Evolutionary conservation across 805 yeast genomes (phyloP).

Genomic region (Ogataea haglerorum): DNA sequence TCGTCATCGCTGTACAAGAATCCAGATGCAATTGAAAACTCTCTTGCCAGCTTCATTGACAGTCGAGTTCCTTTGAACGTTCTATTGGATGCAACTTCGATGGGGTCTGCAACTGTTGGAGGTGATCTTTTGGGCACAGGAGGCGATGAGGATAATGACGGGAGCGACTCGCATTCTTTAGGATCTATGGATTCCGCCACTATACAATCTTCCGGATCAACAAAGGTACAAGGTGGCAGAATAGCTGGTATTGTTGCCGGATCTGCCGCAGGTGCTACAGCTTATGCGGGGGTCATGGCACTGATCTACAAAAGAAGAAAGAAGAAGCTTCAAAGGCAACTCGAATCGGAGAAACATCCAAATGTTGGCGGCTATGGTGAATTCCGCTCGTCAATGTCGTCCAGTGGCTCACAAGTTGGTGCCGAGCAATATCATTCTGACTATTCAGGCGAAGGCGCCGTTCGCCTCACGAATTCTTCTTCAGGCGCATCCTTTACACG

Average conservation of each 20-base stretch:
- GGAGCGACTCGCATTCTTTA: slow-evolving; percentile 9
- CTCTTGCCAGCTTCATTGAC: slow-evolving; percentile 72
- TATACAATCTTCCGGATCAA: slow-evolving; percentile 1
- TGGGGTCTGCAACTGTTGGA: slow-evolving; percentile 11
- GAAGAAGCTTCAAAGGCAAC: slow-evolving; percentile 15
- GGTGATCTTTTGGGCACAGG: slow-evolving; percentile 12
- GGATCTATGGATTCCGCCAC: slow-evolving; percentile 28
- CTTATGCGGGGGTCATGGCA: slow-evolving; percentile 60
- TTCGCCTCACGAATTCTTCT: slow-evolving; percentile 13
- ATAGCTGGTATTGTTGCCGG: slow-evolving; percentile 83
- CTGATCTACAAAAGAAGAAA: slow-evolving; percentile 46
- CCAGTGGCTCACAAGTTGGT: neutral
- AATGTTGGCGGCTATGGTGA: slow-evolving; percentile 2
- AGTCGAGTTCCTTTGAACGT: slow-evolving; percentile 58
- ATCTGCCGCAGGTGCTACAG: slow-evolving; percentile 70
- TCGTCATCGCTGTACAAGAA: slow-evolving; percentile 61
- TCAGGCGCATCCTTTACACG: slow-evolving; percentile 16
- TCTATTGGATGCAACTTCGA: slow-evolving; percentile 25
- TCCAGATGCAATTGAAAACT: slow-evolving; percentile 49
- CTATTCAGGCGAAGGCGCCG: slow-evolving; percentile 9
- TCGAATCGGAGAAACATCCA: slow-evolving; percentile 9
- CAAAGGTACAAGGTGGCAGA: slow-evolving; percentile 28
- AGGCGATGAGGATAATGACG: slow-evolving; percentile 3
- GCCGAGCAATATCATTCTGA: slow-evolving; percentile 7
- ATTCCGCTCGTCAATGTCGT: slow-evolving; percentile 3